These are phyloP conservation scores for Tuber indicum DNA, from an alignment of 495 filamentous ascomycete species.

Conservation along the genomic window DNA sequence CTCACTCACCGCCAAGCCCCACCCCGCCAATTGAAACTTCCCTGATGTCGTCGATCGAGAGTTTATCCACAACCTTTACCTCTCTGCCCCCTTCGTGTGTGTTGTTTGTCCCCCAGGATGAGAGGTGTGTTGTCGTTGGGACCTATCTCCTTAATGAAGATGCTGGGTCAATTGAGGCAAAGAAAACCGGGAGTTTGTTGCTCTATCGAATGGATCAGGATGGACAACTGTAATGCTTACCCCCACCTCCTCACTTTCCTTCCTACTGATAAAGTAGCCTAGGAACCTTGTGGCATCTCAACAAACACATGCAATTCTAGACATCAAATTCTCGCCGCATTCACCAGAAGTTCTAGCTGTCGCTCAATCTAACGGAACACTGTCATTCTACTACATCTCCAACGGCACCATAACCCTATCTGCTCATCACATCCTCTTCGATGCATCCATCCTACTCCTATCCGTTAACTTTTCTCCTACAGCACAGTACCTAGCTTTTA, in stretches of 20 bases:
- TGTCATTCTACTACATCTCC: conserved; percentile 56
- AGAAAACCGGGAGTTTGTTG: conserved; percentile 65
- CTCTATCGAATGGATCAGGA: conserved; percentile 49
- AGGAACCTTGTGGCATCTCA: conserved; percentile 45
- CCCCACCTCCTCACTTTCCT: background rate
- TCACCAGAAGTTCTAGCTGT: conserved; percentile 55
- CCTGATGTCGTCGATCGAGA: conserved; percentile 2
- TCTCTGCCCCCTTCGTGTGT: conserved; percentile 74
- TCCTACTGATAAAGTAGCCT: conserved; percentile 31
- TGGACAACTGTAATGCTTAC: background rate
- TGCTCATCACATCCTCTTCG: conserved; percentile 43
- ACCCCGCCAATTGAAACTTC: conserved; percentile 9
- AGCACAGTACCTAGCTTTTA: conserved; percentile 52
- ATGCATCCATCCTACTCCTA: conserved; percentile 56
- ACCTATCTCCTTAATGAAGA: conserved; percentile 64
- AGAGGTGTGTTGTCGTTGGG: conserved; percentile 69
- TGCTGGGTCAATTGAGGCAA: conserved; percentile 35
- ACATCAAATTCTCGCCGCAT: conserved; percentile 70
- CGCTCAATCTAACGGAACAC: conserved; percentile 64
- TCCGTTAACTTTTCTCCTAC: conserved; percentile 66
- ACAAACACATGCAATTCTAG: conserved; percentile 63
- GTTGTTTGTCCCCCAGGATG: conserved; percentile 63
- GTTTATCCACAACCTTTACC: conserved; percentile 18
- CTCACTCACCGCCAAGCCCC: conserved; percentile 10
- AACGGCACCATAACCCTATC: conserved; percentile 11